These are phyloP conservation scores for Xylaria castorea DNA, from an alignment of 495 filamentous ascomycete species.

Conservation along the genomic window DNA sequence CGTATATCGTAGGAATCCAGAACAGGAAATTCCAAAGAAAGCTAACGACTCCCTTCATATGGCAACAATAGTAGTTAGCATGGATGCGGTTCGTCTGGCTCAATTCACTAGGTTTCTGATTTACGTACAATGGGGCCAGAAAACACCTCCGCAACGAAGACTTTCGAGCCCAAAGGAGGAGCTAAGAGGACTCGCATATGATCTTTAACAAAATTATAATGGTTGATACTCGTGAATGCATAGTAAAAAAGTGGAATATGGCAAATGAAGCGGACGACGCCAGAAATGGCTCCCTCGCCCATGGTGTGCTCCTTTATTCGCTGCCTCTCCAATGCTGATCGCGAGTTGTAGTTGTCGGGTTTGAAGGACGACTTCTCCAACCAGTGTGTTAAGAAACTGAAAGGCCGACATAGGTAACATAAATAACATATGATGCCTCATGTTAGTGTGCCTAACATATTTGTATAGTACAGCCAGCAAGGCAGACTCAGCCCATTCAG, in stretches of 20 bases:
- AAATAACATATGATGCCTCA: not conserved
- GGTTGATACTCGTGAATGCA: not conserved
- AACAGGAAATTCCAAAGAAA: conserved; percentile 4
- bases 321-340: not conserved
- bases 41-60: not conserved
- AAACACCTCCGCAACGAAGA: conserved; percentile 5
- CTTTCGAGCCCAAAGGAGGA: conserved; percentile 1
- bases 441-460: not conserved
- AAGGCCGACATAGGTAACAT: not conserved
- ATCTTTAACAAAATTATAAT: conserved; percentile 6
- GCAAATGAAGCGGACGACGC: conserved; percentile 10
- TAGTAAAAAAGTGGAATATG: conserved; percentile 1
- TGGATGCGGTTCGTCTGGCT: not conserved
- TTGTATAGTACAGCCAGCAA: not conserved
- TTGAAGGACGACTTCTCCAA: not conserved
- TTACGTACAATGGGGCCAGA: conserved; percentile 4
- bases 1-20: not conserved
- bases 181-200: not conserved
- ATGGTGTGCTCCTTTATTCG: not conserved
- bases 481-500: conserved; percentile 15
- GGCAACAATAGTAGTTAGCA: not conserved
- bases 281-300: conserved; percentile 10
- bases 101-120: not conserved
- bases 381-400: not conserved
- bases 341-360: not conserved